Conservation (phyloP, 78 protist species). For the Planoprotostelium fungivorum region DNA sequence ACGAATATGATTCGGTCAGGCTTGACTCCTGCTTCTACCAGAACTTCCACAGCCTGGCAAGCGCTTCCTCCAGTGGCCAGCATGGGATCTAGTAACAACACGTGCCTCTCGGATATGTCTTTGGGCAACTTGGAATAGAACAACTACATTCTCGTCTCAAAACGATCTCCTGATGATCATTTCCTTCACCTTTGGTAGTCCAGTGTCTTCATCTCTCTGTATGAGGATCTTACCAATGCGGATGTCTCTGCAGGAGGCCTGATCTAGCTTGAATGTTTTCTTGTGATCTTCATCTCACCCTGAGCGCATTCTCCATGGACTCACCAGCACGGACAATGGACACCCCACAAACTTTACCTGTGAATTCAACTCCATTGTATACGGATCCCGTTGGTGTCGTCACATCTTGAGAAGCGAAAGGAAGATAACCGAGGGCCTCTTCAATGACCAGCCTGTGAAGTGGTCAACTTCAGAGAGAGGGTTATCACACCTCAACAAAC, state of each 20-base stretch:
- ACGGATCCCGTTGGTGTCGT: slow-evolving; percentile 66
- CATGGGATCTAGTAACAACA: slow-evolving; percentile 72
- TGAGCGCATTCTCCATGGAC: slow-evolving; percentile 79
- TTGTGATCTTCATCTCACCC: slow-evolving; percentile 21
- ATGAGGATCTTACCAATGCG: slow-evolving; percentile 85
- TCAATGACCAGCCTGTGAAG: slow-evolving; percentile 42
- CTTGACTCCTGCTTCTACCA: slow-evolving; percentile 50
- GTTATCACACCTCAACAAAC: slow-evolving; percentile 55
- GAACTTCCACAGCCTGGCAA: slow-evolving; percentile 50
- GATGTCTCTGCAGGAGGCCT: slow-evolving; percentile 59
- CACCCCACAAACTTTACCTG: slow-evolving; percentile 72
- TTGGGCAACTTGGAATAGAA: slow-evolving; percentile 50
- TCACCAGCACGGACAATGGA: slow-evolving; percentile 84
- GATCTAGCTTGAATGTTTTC: too few species aligned
- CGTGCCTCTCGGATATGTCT: slow-evolving; percentile 57
- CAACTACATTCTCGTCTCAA: slow-evolving; percentile 12
- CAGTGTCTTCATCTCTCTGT: slow-evolving; percentile 85
- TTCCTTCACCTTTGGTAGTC: slow-evolving; percentile 55
- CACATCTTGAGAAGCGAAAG: slow-evolving; percentile 42
- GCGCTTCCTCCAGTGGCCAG: slow-evolving; percentile 75
- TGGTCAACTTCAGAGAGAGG: background rate
- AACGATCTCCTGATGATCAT: background rate
- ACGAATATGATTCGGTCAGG: slow-evolving; percentile 62
- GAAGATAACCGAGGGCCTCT: slow-evolving; percentile 67
- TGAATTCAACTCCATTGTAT: slow-evolving; percentile 44